These are phyloP conservation scores for Rhododendron molle DNA, from an alignment of 148 eudicot genomes.

Conservation along the genomic window DNA sequence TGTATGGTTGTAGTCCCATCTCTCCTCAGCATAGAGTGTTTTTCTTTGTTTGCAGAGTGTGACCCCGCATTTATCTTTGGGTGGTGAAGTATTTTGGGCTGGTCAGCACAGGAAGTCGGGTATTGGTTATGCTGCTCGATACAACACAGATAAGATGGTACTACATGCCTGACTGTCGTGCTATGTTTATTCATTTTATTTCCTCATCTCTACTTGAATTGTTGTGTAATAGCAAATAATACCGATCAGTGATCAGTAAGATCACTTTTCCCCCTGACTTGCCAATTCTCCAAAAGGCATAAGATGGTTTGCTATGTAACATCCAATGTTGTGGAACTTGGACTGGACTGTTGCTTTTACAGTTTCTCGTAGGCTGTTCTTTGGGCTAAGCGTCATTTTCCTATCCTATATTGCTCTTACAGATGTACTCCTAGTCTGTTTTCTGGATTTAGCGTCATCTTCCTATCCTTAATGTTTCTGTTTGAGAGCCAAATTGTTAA, in stretches of 20 bases:
- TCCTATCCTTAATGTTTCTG: neutral
- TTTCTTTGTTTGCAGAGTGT: slow-evolving; percentile 62
- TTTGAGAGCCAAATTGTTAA: neutral
- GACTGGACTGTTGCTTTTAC: neutral
- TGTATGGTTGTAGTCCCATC: neutral
- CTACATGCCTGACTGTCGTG: neutral
- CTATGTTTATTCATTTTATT: neutral
- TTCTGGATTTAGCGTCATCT: neutral
- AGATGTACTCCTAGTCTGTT: neutral
- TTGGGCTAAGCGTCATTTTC: neutral
- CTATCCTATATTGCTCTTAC: neutral
- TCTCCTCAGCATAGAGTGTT: neutral
- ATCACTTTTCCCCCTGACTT: neutral
- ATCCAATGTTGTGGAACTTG: neutral
- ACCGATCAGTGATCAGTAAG: neutral
- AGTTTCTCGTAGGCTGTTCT: neutral
- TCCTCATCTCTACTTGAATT: neutral
- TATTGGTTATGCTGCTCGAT: slow-evolving; percentile 88
- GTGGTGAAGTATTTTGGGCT: slow-evolving; percentile 95
- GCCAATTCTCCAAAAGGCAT: neutral
- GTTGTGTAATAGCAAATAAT: neutral
- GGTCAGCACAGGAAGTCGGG: slow-evolving; percentile 95
- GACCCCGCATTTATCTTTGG: slow-evolving; percentile 72
- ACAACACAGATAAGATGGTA: slow-evolving; percentile 83
- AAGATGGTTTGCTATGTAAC: neutral